Conservation (phyloP, 2,329 filamentous ascomycete species). For the Monilinia laxa region DNA sequence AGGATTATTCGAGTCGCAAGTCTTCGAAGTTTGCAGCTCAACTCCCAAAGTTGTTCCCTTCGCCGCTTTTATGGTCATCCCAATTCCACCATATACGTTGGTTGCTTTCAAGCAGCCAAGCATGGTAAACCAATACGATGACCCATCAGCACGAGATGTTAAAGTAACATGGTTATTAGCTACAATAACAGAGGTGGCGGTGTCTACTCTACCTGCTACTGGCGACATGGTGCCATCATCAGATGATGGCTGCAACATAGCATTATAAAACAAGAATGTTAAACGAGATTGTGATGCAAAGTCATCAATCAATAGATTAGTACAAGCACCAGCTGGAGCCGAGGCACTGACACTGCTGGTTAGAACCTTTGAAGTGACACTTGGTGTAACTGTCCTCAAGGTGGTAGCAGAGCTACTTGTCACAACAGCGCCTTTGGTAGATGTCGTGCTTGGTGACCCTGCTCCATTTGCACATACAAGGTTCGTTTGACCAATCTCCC, state of each 20-base stretch:
- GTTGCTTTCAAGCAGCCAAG: constrained; percentile 54
- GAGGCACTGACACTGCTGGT: constrained; percentile 16
- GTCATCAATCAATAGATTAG: constrained; percentile 54
- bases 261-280: constrained; percentile 61
- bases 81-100: constrained; percentile 54
- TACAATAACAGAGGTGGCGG: constrained; percentile 50
- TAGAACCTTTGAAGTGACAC: constrained; percentile 8
- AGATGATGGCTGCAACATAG: constrained; percentile 54
- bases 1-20: constrained; percentile 43
- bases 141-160: constrained; percentile 46
- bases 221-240: constrained; percentile 55
- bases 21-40: constrained; percentile 50
- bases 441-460: constrained; percentile 1
- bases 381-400: constrained; percentile 5
- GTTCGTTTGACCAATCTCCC: constrained; percentile 51
- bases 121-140: constrained; percentile 59
- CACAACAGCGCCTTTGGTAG: constrained; percentile 9
- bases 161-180: constrained; percentile 53
- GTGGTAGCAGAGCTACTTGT: constrained; percentile 6
- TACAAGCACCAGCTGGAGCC: constrained; percentile 39
- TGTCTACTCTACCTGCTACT: constrained; percentile 31
- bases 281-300: constrained; percentile 61
- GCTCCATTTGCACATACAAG: constrained; percentile 45
- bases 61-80: constrained; percentile 54
- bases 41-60: constrained; percentile 52